Conservation (phyloP, 345 rosid species). For the Pelargonium nanum region DNA sequence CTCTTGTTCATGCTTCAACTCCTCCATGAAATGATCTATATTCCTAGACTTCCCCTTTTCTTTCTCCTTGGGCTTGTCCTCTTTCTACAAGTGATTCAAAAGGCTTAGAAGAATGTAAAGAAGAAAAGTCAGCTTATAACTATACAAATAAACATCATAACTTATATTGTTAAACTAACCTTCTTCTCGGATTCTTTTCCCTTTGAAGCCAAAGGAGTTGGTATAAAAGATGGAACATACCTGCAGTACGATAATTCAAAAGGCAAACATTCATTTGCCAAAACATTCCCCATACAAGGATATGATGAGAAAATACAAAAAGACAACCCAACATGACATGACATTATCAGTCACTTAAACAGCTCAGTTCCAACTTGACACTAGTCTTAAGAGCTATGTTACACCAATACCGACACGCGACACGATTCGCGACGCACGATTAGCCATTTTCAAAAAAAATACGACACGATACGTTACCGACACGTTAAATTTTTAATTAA, state of each 20-base stretch:
- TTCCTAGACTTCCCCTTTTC: conserved; percentile 86
- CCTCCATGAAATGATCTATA: conserved; percentile 97
- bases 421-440: too few species aligned
- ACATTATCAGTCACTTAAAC: background rate
- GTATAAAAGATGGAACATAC: conserved; percentile 98
- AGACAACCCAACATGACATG: background rate
- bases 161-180: background rate
- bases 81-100: conserved; percentile 41
- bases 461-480: too few species aligned
- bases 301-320: background rate
- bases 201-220: conserved; percentile 84
- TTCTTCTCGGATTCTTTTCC: conserved; percentile 53
- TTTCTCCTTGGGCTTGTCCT: conserved; percentile 64
- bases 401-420: too few species aligned
- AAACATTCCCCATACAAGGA: background rate
- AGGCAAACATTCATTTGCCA: conserved; percentile 33
- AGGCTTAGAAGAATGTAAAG: background rate
- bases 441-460: too few species aligned
- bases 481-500: too few species aligned
- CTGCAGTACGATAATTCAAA: conserved; percentile 43
- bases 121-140: background rate
- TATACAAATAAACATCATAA: background rate
- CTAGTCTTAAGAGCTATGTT: too few species aligned
- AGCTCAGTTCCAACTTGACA: background rate
- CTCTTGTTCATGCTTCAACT: conserved; percentile 96